Conservation (phyloP, 83 land plant species). For the Picea abies region DNA sequence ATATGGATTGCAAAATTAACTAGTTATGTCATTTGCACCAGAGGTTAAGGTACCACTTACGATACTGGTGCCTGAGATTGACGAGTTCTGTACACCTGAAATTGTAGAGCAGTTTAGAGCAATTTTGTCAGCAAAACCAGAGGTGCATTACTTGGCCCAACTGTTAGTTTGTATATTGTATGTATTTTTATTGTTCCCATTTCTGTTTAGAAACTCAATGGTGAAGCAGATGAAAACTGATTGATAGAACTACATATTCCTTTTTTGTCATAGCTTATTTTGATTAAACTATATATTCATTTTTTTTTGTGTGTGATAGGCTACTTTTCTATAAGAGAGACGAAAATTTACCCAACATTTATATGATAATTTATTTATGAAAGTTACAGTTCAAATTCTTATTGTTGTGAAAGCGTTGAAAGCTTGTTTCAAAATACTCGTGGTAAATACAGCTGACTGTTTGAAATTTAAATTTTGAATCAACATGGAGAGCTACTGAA, state of each 20-base stretch:
- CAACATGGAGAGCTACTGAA: not conserved
- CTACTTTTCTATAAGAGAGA: too few species aligned
- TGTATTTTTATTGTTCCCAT: not conserved
- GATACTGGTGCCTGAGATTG: constrained; percentile 69
- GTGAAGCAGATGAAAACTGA: not conserved
- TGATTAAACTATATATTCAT: too few species aligned
- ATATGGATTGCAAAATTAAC: not conserved
- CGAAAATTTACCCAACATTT: too few species aligned
- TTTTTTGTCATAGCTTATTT: too few species aligned
- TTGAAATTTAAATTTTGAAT: too few species aligned
- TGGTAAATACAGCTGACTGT: too few species aligned
- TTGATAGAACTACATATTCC: too few species aligned
- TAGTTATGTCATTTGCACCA: constrained; percentile 15
- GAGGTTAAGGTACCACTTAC: constrained; percentile 55
- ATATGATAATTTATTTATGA: too few species aligned
- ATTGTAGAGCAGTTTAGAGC: constrained; percentile 56
- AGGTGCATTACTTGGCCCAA: constrained; percentile 24
- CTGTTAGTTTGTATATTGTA: not conserved
- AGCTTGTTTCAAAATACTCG: not conserved
- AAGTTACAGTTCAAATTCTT: not conserved
- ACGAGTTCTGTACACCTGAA: constrained; percentile 48
- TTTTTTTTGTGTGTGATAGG: too few species aligned
- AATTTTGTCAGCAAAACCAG: constrained; percentile 42
- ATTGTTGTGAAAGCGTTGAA: not conserved
- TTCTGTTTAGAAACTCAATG: not conserved